These are phyloP conservation scores for Xylaria grammica DNA, from an alignment of 495 filamentous ascomycete species.

Conservation along the genomic window DNA sequence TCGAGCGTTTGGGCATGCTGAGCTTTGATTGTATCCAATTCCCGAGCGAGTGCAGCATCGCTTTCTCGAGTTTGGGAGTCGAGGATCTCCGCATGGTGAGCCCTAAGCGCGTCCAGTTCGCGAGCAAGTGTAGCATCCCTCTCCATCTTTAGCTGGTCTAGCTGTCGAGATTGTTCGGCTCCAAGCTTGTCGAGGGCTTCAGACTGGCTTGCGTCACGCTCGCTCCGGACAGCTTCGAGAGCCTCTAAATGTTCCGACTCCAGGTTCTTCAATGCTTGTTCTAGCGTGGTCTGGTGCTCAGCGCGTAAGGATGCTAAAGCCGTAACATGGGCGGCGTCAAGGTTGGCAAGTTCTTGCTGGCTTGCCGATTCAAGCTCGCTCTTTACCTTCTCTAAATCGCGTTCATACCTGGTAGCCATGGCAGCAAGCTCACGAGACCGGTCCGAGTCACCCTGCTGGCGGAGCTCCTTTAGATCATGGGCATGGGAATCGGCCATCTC, in stretches of 20 bases:
- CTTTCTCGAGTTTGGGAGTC: conserved; percentile 17
- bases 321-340: conserved; percentile 23
- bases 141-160: conserved; percentile 26
- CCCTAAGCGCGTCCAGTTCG: conserved; percentile 28
- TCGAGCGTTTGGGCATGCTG: conserved; percentile 20
- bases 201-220: conserved; percentile 21
- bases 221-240: conserved; percentile 23
- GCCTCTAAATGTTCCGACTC: conserved; percentile 21
- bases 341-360: conserved; percentile 22
- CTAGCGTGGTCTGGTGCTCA: conserved; percentile 26
- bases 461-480: conserved; percentile 19
- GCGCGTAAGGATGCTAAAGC: conserved; percentile 22
- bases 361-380: conserved; percentile 20
- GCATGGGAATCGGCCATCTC: conserved; percentile 24
- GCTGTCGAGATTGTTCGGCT: conserved; percentile 22
- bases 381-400: conserved; percentile 22
- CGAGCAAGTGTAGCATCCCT: conserved; percentile 18
- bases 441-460: conserved; percentile 19
- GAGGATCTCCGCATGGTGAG: conserved; percentile 20
- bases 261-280: conserved; percentile 27
- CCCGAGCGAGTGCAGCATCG: conserved; percentile 15
- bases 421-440: conserved; percentile 18
- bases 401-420: conserved; percentile 5
- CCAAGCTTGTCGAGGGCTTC: conserved; percentile 19
- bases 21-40: conserved; percentile 23